These are phyloP conservation scores for Iodosphaeria phyllophila DNA, from an alignment of 2,329 filamentous ascomycete species.

Conservation along the genomic window DNA sequence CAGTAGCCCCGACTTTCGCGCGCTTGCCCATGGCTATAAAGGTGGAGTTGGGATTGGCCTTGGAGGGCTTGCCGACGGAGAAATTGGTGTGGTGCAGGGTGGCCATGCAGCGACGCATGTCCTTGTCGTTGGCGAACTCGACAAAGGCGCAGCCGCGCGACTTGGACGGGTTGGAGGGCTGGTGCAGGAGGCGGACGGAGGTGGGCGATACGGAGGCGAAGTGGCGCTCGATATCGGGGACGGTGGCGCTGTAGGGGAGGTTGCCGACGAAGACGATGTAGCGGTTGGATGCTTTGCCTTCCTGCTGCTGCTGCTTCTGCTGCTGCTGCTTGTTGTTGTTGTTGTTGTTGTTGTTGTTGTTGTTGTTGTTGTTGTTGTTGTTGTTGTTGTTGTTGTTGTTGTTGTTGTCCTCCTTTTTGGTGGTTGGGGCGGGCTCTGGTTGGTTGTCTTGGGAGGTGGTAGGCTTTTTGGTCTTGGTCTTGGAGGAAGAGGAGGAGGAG, in stretches of 20 bases:
- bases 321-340: slow-evolving; percentile 6
- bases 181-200: slow-evolving; percentile 54
- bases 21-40: slow-evolving; percentile 29
- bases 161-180: slow-evolving; percentile 40
- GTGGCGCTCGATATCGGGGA: slow-evolving; percentile 49
- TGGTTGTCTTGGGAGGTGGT: neutral
- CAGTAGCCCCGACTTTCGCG: too few species aligned
- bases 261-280: slow-evolving; percentile 81
- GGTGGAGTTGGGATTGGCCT: too few species aligned
- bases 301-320: slow-evolving; percentile 6
- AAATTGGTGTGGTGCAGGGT: slow-evolving; percentile 87
- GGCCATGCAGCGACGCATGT: slow-evolving; percentile 84
- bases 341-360: slow-evolving; percentile 1
- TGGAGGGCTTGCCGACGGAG: too few species aligned
- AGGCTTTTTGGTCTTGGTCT: neutral
- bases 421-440: neutral
- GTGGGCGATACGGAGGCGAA: slow-evolving; percentile 58
- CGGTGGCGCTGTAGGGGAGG: slow-evolving; percentile 69
- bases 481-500: neutral
- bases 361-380: slow-evolving; percentile 14
- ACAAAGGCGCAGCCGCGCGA: slow-evolving; percentile 71
- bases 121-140: slow-evolving; percentile 71
- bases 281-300: slow-evolving; percentile 24
- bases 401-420: slow-evolving; percentile 4
- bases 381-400: slow-evolving; percentile 17